Evolutionary conservation across 1,284 basidiomycete species (phyloP).

Genomic region (Apiotrichum gracile): DNA sequence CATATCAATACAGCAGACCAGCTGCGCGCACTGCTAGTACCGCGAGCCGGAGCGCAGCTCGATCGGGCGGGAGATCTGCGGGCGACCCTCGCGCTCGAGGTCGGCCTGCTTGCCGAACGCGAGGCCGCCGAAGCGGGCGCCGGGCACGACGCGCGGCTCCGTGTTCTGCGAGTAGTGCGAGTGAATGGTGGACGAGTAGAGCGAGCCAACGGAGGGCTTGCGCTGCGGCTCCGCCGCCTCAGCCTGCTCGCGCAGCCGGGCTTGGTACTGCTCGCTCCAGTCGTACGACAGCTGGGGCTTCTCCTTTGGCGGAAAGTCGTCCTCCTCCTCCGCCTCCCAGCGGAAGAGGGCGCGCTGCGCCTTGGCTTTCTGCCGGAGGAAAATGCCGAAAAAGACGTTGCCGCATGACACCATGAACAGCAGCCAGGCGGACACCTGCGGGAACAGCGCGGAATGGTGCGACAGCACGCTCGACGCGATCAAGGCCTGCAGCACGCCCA

Average conservation of each 20-base stretch:
- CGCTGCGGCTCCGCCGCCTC: neutral
- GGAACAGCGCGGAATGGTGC: conserved; percentile 69
- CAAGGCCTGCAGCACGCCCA: conserved; percentile 77
- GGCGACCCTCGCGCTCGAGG: conserved; percentile 49
- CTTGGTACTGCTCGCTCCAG: too few relatives aligned
- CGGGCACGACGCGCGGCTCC: conserved; percentile 13
- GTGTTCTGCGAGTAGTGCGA: neutral
- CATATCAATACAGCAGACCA: too few relatives aligned
- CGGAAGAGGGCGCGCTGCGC: conserved; percentile 40
- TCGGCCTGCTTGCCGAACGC: conserved; percentile 73
- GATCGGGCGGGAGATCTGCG: neutral
- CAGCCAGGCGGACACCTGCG: conserved; percentile 76
- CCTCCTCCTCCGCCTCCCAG: conserved; percentile 27
- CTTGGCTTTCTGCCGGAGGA: conserved; percentile 38
- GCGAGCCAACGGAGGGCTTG: neutral
- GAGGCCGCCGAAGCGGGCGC: conserved; percentile 50
- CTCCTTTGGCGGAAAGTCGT: too few relatives aligned
- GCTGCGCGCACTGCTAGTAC: too few relatives aligned
- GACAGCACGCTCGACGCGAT: conserved; percentile 74
- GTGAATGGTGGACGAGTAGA: neutral
- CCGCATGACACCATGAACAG: conserved; percentile 76
- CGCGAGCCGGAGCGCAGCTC: neutral
- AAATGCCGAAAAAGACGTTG: conserved; percentile 62
- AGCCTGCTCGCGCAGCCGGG: too few relatives aligned
- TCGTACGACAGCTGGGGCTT: too few relatives aligned